These are phyloP conservation scores for Phytopythium kandeliae DNA, from an alignment of 352 stramenopile species.

Conservation along the genomic window DNA sequence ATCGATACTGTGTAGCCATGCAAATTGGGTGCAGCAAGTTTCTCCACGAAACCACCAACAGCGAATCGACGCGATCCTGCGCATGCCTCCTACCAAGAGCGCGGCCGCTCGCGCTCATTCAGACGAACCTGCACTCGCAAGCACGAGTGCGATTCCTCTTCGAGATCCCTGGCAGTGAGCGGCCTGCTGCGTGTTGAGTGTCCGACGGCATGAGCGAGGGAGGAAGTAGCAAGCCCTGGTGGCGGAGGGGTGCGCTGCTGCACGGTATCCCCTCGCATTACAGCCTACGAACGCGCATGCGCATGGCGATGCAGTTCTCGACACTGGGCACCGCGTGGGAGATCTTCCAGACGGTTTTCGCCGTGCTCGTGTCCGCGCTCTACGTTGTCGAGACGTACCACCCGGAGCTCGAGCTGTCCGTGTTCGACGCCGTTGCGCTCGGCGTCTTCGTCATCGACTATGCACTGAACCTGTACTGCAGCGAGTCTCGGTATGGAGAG, in stretches of 20 bases:
- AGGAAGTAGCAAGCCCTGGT: not conserved
- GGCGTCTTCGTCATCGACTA: slow-evolving; percentile 51
- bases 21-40: too few relatives aligned
- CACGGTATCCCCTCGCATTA: slow-evolving; percentile 49
- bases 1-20: not conserved
- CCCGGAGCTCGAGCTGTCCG: slow-evolving; percentile 9
- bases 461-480: slow-evolving; percentile 58
- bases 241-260: slow-evolving; percentile 15
- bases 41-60: not conserved
- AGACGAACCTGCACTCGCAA: too few relatives aligned
- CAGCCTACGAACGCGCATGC: slow-evolving; percentile 37
- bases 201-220: not conserved
- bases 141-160: too few relatives aligned
- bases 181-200: too few relatives aligned
- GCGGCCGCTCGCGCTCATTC: too few relatives aligned
- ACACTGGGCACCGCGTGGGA: slow-evolving; percentile 41
- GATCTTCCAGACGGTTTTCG: slow-evolving; percentile 52
- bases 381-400: slow-evolving; percentile 57
- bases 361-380: slow-evolving; percentile 35
- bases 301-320: slow-evolving; percentile 61
- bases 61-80: not conserved
- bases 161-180: too few relatives aligned
- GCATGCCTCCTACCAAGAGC: too few relatives aligned
- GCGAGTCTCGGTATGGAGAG: slow-evolving; percentile 50
- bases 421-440: slow-evolving; percentile 35